Conservation (phyloP, 1,139 yeast species). For the Scheffersomyces stambukii region DNA sequence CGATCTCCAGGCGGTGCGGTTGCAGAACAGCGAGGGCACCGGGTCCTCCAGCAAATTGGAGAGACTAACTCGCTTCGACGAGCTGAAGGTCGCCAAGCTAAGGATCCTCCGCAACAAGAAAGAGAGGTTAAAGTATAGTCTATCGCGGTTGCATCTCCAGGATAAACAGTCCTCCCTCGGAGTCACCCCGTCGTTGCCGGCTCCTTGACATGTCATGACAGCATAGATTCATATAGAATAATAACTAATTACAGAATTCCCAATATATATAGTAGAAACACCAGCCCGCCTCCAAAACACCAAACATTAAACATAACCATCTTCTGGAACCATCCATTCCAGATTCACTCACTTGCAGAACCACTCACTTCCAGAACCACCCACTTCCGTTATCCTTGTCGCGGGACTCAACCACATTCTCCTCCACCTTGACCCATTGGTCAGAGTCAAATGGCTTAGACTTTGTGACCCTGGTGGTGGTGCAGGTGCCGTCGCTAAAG, state of each 20-base stretch:
- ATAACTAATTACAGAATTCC: no score
- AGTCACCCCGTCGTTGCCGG: no score
- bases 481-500: constrained; percentile 64
- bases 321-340: background rate
- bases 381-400: constrained; percentile 9
- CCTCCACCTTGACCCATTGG: constrained; percentile 28
- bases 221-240: no score
- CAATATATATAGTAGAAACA: no score
- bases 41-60: constrained; percentile 3
- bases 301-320: background rate
- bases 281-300: background rate
- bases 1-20: constrained; percentile 27
- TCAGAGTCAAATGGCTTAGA: constrained; percentile 31
- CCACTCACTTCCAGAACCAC: constrained; percentile 19
- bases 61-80: constrained; percentile 14
- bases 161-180: no score
- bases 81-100: constrained; percentile 26
- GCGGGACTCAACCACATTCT: constrained; percentile 12
- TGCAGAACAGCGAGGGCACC: constrained; percentile 18
- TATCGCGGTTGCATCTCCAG: constrained; percentile 13
- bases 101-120: constrained; percentile 33
- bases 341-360: background rate
- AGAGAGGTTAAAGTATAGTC: constrained; percentile 33
- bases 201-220: no score
- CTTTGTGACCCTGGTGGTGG: constrained; percentile 34